Evolutionary conservation across 2,329 filamentous ascomycete genomes (phyloP), one percentile per base, ranked within the genome.

Genomic region (Trichoderma hamatum): DNA sequence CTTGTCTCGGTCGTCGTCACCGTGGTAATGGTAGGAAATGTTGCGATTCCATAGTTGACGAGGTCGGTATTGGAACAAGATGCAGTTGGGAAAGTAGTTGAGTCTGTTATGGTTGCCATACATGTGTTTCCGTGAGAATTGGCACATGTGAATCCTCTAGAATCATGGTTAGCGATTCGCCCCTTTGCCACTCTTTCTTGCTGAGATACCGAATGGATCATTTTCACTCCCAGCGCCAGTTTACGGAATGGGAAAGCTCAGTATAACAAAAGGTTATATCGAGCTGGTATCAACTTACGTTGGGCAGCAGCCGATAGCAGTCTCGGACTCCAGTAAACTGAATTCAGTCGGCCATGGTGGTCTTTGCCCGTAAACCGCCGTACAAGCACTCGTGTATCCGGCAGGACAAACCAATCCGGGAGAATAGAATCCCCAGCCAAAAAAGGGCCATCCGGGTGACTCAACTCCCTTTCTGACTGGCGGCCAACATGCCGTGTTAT

Each of bases 381-480:
- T 72, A 62, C 78, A 81, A 1, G 77, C 75, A 5, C 77, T 72
- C 16, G 67, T 72, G 69, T 79, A 77, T 10, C 78, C 78, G 3
- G 62, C 59, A 0, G 79, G 79, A 64, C 78, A 80, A 1, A 70
- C 67, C 11, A 78, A 39, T 0, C 78, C 79, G 0, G 79, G 79
- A 3, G 78, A 80, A 67, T 80, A 80, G 67, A 78, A 79, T 7
- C 79, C 78, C 76, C 78, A 76, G 28, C 77, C 78, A 10, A 68
- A 60, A 16, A 80, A 66, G 5, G 75, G 71, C 3, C 67, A 67
- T 0, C 43, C 34, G 1, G 75, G 73, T 1, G 70, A 61, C 2
- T 60, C 60, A 5, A 70, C 70, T 5, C 69, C 70, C 14, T 66
- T 51, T 0, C 67, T 67, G 2, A 68, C 74, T n/a, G 73, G 36